phyloP scores from a whole-genome alignment of 2,329 filamentous ascomycete species.

The Sporothrix brunneoviolacea region DNA sequence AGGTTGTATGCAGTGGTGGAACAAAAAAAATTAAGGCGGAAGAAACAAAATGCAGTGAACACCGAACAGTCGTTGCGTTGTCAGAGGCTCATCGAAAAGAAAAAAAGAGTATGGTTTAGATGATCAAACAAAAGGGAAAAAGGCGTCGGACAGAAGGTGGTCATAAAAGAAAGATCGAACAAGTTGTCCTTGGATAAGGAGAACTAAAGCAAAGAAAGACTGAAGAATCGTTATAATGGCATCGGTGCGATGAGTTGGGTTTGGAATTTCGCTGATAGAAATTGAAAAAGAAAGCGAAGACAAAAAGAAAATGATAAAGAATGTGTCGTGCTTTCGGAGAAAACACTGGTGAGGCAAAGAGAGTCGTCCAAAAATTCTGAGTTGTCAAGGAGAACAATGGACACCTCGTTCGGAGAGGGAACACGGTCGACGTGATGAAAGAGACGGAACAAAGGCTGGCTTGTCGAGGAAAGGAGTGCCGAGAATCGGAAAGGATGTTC shows the following conservation, averaged over 20 bases:
- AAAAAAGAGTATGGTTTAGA: no score
- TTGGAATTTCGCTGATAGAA: background rate
- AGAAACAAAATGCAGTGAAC: constrained; percentile 27
- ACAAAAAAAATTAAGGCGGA: constrained; percentile 15
- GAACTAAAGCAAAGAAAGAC: constrained; percentile 24
- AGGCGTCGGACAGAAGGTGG: constrained; percentile 21
- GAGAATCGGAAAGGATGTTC: background rate
- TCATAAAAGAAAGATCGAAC: constrained; percentile 15
- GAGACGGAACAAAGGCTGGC: background rate
- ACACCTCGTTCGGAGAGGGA: background rate
- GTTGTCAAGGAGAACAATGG: background rate
- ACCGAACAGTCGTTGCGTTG: constrained; percentile 31
- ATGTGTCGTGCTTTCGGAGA: background rate
- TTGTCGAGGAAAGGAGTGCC: background rate
- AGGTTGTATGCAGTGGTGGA: background rate
- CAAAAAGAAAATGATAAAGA: constrained; percentile 7
- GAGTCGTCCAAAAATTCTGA: background rate
- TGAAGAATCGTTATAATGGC: constrained; percentile 36
- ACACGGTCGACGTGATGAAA: constrained; percentile 15
- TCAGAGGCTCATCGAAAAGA: constrained; percentile 39
- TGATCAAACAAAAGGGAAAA: constrained; percentile 32
- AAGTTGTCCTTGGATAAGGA: constrained; percentile 20
- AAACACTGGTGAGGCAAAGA: background rate
- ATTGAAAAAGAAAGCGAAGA: background rate
- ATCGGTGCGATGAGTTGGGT: constrained; percentile 29